A percentile compares a stretch with the other conserved stretches of the same genome.
Conservation (phyloP, 768 basidiomycete species). For the Lactarius trivialis region DNA sequence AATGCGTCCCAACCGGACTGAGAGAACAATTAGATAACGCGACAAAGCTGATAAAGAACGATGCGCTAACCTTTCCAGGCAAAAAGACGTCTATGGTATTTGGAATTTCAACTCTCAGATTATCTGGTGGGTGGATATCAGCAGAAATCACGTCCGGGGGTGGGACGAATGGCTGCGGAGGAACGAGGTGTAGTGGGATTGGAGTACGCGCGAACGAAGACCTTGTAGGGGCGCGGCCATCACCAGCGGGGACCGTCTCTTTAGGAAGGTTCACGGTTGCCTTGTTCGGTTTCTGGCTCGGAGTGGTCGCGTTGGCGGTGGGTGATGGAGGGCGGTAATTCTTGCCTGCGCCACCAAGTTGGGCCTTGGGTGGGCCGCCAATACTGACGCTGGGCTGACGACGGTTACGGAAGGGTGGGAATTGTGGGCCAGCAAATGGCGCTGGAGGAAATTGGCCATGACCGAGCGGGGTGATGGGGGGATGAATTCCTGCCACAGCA, state of each 20-base stretch:
- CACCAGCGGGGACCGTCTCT: slow-evolving; percentile 43
- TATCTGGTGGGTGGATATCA: slow-evolving; percentile 60
- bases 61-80: slow-evolving; percentile 60
- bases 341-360: slow-evolving; percentile 70
- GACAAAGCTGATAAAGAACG: slow-evolving; percentile 5
- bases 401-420: slow-evolving; percentile 43
- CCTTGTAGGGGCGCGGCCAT: slow-evolving; percentile 36
- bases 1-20: slow-evolving; percentile 72
- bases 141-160: slow-evolving; percentile 38
- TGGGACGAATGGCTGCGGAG: slow-evolving; percentile 25
- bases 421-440: slow-evolving; percentile 37
- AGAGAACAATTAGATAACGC: slow-evolving; percentile 9
- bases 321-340: slow-evolving; percentile 67
- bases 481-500: slow-evolving; percentile 52
- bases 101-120: slow-evolving; percentile 51
- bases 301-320: slow-evolving; percentile 11
- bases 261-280: slow-evolving; percentile 64
- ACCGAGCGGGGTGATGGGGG: slow-evolving; percentile 57
- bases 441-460: slow-evolving; percentile 49
- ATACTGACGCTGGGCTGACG: slow-evolving; percentile 62
- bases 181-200: slow-evolving; percentile 36
- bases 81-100: slow-evolving; percentile 72
- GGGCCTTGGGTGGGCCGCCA: slow-evolving; percentile 85
- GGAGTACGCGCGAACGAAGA: slow-evolving; percentile 60
- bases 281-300: slow-evolving; percentile 53